Base-by-base conservation (phyloP, 441 rosid genomes). In the Adansonia rubrostipa region DNA sequence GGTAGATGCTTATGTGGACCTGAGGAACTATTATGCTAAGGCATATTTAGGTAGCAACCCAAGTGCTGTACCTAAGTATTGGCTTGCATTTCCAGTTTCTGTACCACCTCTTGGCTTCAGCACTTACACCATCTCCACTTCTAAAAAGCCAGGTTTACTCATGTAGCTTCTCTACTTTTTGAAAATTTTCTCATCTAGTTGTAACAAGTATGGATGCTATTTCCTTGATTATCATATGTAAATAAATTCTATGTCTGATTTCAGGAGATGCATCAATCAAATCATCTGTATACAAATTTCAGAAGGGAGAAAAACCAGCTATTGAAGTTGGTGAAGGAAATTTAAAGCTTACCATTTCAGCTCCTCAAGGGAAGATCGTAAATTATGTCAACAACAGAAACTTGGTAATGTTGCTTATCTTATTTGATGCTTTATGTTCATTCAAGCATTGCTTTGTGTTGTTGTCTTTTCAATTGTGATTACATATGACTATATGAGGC, bases 71-170 rank as follows among this genome's bases (percentile, higher is more conserved):
- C 98, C 98, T 5, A 93, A 92, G 79, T 92, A 90, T 86, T 90
- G 94, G 97, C 92, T 97, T 78, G 95, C 94, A 79, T 97, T 97
- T 84, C 54, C 90, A 14, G 96, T 84, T 33, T 88, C 93, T 74
- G 92, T 91, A 50, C 98, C 98, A 75, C 95, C 99, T 71, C 92
- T 97, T 76, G 99, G 99, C 82, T 97, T 92, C 92, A 91, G 86
- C 85, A 92, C 96, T 60, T 97, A 95, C 84, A 83, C 86, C 50
- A 84, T 97, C 81, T 92, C 97, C 67, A 83, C 77, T 79, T 85
- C 92, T 81, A 85, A 87, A 89, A 84, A 57, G 60, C 51, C 91
- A 92, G 98, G 99, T 95, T 84, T 66, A 71, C 28, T 58, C 60
- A 7, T 40, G 33, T 19, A 71, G 61, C 71, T 82, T 10, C 45